Evolutionary conservation across 768 basidiomycete species (phyloP).

Genomic region (Lanmaoa pseudosensibilis): DNA sequence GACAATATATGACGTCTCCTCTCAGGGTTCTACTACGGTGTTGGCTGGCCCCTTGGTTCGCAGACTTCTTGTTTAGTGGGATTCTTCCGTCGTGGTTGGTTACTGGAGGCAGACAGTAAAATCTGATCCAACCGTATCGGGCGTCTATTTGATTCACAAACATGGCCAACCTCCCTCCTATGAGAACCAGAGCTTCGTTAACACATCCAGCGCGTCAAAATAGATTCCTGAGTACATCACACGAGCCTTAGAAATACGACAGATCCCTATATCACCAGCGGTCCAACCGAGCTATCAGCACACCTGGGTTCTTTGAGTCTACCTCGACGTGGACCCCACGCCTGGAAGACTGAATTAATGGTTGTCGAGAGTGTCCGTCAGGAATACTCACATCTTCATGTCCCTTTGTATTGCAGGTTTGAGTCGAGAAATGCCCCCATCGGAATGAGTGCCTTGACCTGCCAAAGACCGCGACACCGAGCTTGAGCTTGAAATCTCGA

Average conservation of each 20-base stretch:
- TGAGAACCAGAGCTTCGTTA: too few species aligned
- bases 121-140: background rate
- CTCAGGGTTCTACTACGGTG: background rate
- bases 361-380: background rate
- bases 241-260: background rate
- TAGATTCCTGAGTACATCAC: background rate
- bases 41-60: background rate
- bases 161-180: background rate
- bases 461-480: background rate
- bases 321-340: conserved; percentile 68
- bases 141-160: background rate
- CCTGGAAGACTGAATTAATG: conserved; percentile 39
- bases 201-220: background rate
- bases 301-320: conserved; percentile 80
- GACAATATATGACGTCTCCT: conserved; percentile 5
- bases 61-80: background rate
- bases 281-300: conserved; percentile 64
- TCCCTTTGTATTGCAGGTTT: conserved; percentile 87
- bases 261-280: background rate
- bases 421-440: conserved; percentile 72
- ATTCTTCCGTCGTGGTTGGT: background rate
- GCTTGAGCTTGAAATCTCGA: background rate
- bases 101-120: background rate
- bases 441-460: conserved; percentile 91
- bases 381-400: conserved; percentile 61